Conservation (phyloP, 2,329 filamentous ascomycete genomes). For the Trichoderma hamatum region DNA sequence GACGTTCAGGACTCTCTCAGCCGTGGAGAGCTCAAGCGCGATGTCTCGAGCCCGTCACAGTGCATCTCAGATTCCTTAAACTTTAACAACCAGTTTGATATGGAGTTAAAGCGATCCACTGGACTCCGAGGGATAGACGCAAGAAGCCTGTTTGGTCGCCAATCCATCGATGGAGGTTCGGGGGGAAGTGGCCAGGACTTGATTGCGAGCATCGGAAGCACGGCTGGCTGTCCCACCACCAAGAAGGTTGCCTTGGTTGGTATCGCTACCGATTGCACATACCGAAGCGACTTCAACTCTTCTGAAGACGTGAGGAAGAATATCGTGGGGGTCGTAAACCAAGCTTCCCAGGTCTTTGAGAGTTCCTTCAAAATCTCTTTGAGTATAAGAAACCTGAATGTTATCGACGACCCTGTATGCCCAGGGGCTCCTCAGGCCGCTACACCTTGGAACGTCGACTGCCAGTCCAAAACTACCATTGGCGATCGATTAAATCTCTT, state of each 20-base stretch:
- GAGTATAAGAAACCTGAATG: conserved; percentile 81
- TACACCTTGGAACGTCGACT: conserved; percentile 83
- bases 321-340: conserved; percentile 81
- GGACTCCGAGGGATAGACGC: conserved; percentile 65
- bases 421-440: conserved; percentile 67
- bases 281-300: conserved; percentile 71
- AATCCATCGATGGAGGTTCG: conserved; percentile 69
- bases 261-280: conserved; percentile 90
- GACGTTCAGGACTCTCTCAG: conserved; percentile 62
- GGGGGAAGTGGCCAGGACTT: conserved; percentile 77
- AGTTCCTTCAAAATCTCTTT: conserved; percentile 92
- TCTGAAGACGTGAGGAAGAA: conserved; percentile 66
- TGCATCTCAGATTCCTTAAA: conserved; percentile 76
- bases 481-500: conserved; percentile 82
- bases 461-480: conserved; percentile 65
- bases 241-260: conserved; percentile 90
- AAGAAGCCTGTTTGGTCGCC: conserved; percentile 70
- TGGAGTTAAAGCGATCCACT: conserved; percentile 57
- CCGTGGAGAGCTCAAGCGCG: conserved; percentile 68
- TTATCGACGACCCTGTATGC: conserved; percentile 74
- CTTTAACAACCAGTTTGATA: conserved; percentile 78
- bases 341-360: conserved; percentile 86
- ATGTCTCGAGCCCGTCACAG: conserved; percentile 46
- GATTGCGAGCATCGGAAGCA: conserved; percentile 75
- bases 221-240: conserved; percentile 83